Evolutionary conservation across 176 grass and related monocot genomes (phyloP), one percentile per base, ranked within the genome.

Genomic region (Bothriochloa decipiens): DNA sequence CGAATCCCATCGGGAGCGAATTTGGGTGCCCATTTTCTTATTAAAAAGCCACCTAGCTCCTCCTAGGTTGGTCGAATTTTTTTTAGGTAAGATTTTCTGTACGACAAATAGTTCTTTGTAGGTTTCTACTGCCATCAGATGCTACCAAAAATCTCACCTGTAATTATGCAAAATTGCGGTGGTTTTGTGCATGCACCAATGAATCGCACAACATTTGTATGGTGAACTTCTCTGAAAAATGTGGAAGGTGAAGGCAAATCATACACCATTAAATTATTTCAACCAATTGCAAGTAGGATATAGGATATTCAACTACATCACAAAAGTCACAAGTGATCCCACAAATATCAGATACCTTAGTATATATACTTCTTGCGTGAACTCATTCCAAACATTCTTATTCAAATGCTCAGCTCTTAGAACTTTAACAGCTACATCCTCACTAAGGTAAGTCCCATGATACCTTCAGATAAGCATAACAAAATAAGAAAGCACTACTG

Each of bases 381-480:
- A 99, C 74, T 99, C 97, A 15, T 86, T 81, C 87, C 86, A 86
- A 52, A 94, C 80, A 92, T 90, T 92, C 52, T 94, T 91, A 82
- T 96, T 94, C 74, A 99, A 87, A 92, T 92, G 91, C 91, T 99
- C 90, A 8, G 90, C 83, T 85, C 90, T 94, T 80, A 99, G 80
- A 94, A 99, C 70, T 89, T 99, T 99, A 84, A 99, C 89, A 76
- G 97, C 93, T 71, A 99, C 97, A 84, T 96, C 90, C 88, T 99
- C 93, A 81, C 91, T 91, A 4, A 94, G 88, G 72, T 99, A 99
- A 92, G 70, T 94, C 39, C 97, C 97, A 86, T 45, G 97, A 76
- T 89, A 94, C 93, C 97, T 99, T 87, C 77, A 87, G 63, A 87
- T 78, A 92, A 86, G 75, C 20, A 84, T 72, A 17, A 50, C n/a